Conservation (phyloP, 1,284 basidiomycete species). For the Phylloporus sp. region DNA sequence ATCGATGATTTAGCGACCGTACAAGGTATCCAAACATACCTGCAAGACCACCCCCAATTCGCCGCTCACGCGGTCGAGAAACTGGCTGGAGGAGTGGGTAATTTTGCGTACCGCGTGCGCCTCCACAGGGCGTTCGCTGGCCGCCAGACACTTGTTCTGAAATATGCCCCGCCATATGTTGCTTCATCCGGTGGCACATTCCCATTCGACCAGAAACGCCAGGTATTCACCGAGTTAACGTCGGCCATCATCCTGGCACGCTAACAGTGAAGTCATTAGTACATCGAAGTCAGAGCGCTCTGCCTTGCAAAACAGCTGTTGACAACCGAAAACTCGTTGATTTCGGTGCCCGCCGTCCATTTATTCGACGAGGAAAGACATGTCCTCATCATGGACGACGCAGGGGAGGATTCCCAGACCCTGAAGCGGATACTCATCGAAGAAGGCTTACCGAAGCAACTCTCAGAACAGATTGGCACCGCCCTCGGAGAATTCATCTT, state of each 20-base stretch:
- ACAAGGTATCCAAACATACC: conserved; percentile 43
- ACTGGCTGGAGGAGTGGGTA: conserved; percentile 55
- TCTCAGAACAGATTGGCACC: conserved; percentile 50
- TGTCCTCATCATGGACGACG: conserved; percentile 65
- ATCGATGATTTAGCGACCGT: conserved; percentile 40
- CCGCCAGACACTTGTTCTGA: conserved; percentile 52
- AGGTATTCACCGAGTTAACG: conserved; percentile 44
- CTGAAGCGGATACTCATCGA: conserved; percentile 55
- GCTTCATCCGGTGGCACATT: conserved; percentile 28
- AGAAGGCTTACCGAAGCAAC: conserved; percentile 35
- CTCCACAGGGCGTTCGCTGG: conserved; percentile 45
- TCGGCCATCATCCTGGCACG: not conserved
- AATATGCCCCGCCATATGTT: conserved; percentile 55
- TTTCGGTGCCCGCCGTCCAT: conserved; percentile 53
- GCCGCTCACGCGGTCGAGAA: conserved; percentile 35
- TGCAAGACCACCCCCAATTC: conserved; percentile 43
- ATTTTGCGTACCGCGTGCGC: conserved; percentile 56
- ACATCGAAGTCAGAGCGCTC: conserved; percentile 57
- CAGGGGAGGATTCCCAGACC: conserved; percentile 44
- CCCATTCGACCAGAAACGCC: conserved; percentile 51
- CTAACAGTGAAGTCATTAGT: conserved; percentile 36
- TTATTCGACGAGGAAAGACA: conserved; percentile 51
- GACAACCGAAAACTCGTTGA: conserved; percentile 35
- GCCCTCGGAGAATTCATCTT: conserved; percentile 56
- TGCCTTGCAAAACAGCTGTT: conserved; percentile 41